Evolutionary conservation across 495 filamentous ascomycete species (phyloP).

Genomic region (Aspergillus wentii): DNA sequence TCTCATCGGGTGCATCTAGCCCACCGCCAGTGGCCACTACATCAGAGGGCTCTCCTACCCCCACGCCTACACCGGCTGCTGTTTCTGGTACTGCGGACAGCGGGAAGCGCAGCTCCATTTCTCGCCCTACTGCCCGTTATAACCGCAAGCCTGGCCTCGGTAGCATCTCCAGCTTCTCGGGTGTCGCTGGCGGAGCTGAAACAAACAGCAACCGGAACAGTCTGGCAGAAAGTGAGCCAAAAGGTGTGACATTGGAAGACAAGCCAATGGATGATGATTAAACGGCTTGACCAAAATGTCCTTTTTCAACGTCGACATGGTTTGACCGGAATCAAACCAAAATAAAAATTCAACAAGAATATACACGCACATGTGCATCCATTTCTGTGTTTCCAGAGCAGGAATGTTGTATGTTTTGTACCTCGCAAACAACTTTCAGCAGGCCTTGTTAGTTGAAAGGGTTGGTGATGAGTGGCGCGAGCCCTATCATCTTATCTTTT

Average conservation of each 20-base stretch:
- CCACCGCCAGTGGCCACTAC: conserved; percentile 27
- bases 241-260: conserved; percentile 76
- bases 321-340: too few species aligned
- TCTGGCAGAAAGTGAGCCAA: conserved; percentile 39
- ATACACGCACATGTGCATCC: too few species aligned
- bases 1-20: conserved; percentile 28
- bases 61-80: conserved; percentile 26
- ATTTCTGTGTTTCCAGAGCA: too few species aligned
- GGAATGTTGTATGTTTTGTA: too few species aligned
- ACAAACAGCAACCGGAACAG: conserved; percentile 44
- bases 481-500: background rate
- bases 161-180: conserved; percentile 36
- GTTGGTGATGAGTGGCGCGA: background rate
- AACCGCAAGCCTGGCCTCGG: conserved; percentile 39
- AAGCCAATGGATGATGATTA: conserved; percentile 72
- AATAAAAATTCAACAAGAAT: too few species aligned
- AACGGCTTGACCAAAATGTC: too few species aligned
- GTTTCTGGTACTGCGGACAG: conserved; percentile 20
- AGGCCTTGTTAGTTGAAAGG: conserved; percentile 10
- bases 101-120: conserved; percentile 45
- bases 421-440: too few species aligned
- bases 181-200: conserved; percentile 22
- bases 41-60: conserved; percentile 35
- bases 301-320: too few species aligned
- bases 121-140: conserved; percentile 27